A percentile compares a stretch with the other conserved stretches of the same genome.
phyloP scores from a whole-genome alignment of 768 basidiomycete genomes.

The Obba rivulosa region DNA sequence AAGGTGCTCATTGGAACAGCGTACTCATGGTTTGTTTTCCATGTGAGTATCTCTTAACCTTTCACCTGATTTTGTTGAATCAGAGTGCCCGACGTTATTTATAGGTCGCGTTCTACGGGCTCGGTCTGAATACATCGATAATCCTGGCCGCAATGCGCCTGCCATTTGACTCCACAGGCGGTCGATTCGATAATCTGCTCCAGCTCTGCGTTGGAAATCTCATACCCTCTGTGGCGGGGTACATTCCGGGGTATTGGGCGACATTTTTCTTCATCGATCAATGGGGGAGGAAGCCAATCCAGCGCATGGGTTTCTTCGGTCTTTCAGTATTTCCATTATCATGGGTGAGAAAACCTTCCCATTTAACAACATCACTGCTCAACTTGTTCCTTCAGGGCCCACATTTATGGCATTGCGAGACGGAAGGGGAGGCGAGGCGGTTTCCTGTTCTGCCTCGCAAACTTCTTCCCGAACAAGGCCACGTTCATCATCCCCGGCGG shows the following conservation, averaged over 20 bases:
- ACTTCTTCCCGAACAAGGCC: too few species aligned
- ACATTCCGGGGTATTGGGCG: slow-evolving; percentile 35
- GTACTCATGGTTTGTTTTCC: slow-evolving; percentile 89
- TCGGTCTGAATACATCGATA: slow-evolving; percentile 42
- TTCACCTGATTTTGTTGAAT: too few species aligned
- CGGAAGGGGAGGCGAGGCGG: too few species aligned
- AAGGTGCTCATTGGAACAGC: slow-evolving; percentile 80
- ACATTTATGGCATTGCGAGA: too few species aligned
- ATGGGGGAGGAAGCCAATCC: slow-evolving; percentile 36
- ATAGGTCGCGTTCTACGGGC: slow-evolving; percentile 42
- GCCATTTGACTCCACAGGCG: slow-evolving; percentile 5
- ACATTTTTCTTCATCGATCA: slow-evolving; percentile 32
- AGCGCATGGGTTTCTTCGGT: slow-evolving; percentile 33
- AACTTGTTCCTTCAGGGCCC: too few species aligned
- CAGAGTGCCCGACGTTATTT: slow-evolving; percentile 20
- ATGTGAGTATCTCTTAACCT: slow-evolving; percentile 57
- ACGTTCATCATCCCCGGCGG: too few species aligned
- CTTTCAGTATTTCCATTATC: slow-evolving; percentile 28
- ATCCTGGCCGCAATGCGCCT: slow-evolving; percentile 31
- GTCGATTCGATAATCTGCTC: slow-evolving; percentile 20
- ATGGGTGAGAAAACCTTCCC: too few species aligned
- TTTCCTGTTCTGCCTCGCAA: too few species aligned
- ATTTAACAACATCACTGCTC: too few species aligned
- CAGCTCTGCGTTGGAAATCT: slow-evolving; percentile 30
- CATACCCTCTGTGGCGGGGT: slow-evolving; percentile 32